Evolutionary conservation across 352 stramenopile species (phyloP), one percentile per base, ranked within the genome.

Genomic region (Ophiocytium majus): DNA sequence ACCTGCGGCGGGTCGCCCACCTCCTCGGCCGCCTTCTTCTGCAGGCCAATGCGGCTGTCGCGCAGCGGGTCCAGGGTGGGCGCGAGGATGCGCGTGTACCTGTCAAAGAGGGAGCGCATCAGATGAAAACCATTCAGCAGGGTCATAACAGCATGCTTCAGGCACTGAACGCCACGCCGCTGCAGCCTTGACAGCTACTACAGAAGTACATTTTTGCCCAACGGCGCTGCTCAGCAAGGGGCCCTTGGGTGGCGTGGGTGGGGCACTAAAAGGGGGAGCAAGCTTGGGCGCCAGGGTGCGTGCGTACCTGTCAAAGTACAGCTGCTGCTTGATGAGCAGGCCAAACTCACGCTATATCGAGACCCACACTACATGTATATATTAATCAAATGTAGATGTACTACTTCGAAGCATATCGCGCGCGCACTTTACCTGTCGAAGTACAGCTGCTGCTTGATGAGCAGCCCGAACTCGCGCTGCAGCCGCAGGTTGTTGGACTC

Each of bases 361-460:
- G n/a, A n/a, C n/a, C n/a, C n/a, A n/a, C n/a, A n/a, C n/a, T n/a
- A n/a, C n/a, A n/a, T n/a, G n/a, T n/a, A n/a, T n/a, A n/a, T n/a
- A n/a, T n/a, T n/a, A n/a, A n/a, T n/a, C n/a, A n/a, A n/a, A n/a
- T n/a, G n/a, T n/a, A n/a, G n/a, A n/a, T n/a, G n/a, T n/a, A n/a
- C n/a, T n/a, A n/a, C n/a, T n/a, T n/a, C n/a, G n/a, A n/a, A n/a
- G n/a, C n/a, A n/a, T n/a, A n/a, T n/a, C 92, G 93, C 31, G 93
- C 93, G 94, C 83, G 86, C n/a, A n/a, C n/a, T n/a, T n/a, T 95
- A 95, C 34, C 93, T 86, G 90, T 95, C 93, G 88, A 95, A 95
- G 81, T 95, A 95, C 19, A 95, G 86, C 82, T 90, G 92, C 87
- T 95, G 93, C 88, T 95, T 95, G 37, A 95, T 92, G 10, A 95